Conservation (phyloP, 768 basidiomycete species). For the Hygrophoropsis aurantiaca region DNA sequence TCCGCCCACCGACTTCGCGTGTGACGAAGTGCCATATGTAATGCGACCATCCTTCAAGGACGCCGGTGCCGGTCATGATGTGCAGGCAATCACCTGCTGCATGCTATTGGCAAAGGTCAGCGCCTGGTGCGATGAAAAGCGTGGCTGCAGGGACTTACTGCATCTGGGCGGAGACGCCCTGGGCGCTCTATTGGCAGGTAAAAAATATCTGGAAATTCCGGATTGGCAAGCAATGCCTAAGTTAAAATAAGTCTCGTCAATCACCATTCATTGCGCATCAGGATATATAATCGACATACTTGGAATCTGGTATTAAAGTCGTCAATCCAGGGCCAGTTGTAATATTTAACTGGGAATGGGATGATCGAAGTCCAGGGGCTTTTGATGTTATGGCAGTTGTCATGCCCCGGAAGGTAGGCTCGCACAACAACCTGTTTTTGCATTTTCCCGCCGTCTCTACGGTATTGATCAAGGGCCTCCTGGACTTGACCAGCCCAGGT, state of each 20-base stretch:
- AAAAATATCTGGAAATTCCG: conserved; percentile 52
- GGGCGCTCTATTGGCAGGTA: conserved; percentile 64
- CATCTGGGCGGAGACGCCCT: conserved; percentile 61
- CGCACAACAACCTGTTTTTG: conserved; percentile 52
- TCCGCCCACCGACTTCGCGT: conserved; percentile 30
- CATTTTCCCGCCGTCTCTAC: conserved; percentile 21
- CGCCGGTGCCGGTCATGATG: conserved; percentile 44
- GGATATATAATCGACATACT: conserved; percentile 39
- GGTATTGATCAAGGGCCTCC: conserved; percentile 37
- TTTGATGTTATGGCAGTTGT: conserved; percentile 53
- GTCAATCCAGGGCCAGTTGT: conserved; percentile 65
- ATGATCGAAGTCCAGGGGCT: conserved; percentile 47
- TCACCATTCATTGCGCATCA: neutral
- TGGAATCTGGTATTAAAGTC: conserved; percentile 59
- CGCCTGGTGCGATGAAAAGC: neutral
- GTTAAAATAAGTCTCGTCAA: conserved; percentile 5
- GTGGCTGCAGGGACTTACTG: conserved; percentile 39
- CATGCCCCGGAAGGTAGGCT: conserved; percentile 65
- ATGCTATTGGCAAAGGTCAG: conserved; percentile 30
- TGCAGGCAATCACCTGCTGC: conserved; percentile 46
- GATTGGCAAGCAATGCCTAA: conserved; percentile 43
- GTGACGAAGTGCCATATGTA: conserved; percentile 51
- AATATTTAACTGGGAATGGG: conserved; percentile 49
- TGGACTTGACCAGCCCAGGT: conserved; percentile 57
- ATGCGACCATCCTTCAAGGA: conserved; percentile 52